Evolutionary conservation across 176 grass and related monocot genomes (phyloP).

Genomic region (Hordeum marinum): DNA sequence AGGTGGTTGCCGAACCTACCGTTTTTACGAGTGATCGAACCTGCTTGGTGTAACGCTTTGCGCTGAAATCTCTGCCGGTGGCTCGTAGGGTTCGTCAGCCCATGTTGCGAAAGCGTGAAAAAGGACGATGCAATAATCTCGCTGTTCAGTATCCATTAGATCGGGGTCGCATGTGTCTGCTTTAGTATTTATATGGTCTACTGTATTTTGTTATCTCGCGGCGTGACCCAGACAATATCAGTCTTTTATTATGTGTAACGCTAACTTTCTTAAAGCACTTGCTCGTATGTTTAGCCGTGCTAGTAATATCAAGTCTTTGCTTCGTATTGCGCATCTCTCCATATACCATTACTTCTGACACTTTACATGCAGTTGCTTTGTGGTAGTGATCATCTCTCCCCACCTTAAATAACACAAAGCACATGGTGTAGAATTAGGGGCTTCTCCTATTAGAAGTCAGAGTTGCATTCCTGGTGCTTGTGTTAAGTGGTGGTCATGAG

Average conservation of each 20-base stretch:
- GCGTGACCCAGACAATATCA: not conserved
- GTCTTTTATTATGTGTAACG: slow-evolving; percentile 15
- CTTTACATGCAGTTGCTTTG: not conserved
- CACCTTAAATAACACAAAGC: not conserved
- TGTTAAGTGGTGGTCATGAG: not conserved
- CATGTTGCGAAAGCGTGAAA: slow-evolving; percentile 25
- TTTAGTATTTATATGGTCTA: slow-evolving; percentile 25
- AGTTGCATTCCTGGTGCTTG: not conserved
- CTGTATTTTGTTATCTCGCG: slow-evolving; percentile 34
- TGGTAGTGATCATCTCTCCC: not conserved
- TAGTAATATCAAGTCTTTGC: not conserved
- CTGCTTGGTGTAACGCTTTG: slow-evolving; percentile 34
- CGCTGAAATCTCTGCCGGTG: slow-evolving; percentile 9
- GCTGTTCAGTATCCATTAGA: slow-evolving; percentile 30
- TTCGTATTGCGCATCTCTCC: not conserved
- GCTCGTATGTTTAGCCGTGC: not conserved
- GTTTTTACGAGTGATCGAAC: slow-evolving; percentile 39
- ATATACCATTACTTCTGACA: not conserved
- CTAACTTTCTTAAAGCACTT: not conserved
- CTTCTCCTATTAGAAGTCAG: not conserved
- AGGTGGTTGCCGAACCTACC: slow-evolving; percentile 53
- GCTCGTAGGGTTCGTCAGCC: slow-evolving; percentile 40
- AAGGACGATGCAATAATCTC: slow-evolving; percentile 39
- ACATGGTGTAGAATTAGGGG: not conserved
- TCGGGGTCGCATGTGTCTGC: slow-evolving; percentile 28